These are phyloP conservation scores for Linderina pennispora DNA, from an alignment of 192 early-diverging fungal species.

Conservation along the genomic window DNA sequence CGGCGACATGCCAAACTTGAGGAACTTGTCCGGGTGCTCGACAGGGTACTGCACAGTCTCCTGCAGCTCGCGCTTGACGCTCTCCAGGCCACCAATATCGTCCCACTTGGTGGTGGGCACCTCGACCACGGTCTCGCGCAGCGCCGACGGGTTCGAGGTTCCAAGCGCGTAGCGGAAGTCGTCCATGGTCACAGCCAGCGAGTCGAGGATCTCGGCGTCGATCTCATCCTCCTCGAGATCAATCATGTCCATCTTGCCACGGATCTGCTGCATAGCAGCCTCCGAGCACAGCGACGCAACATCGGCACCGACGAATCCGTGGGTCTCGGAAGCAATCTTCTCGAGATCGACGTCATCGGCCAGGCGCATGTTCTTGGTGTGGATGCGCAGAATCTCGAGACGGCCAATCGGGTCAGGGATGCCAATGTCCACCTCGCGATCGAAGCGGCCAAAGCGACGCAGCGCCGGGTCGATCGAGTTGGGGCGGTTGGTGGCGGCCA, in stretches of 20 bases:
- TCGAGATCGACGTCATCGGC: conserved; percentile 96
- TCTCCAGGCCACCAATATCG: conserved; percentile 96
- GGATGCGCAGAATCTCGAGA: conserved; percentile 97
- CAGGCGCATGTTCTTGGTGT: conserved; percentile 99
- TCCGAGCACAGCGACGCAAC: conserved; percentile 96
- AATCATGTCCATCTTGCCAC: conserved; percentile 99
- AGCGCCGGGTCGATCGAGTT: conserved; percentile 98
- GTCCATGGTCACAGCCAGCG: conserved; percentile 93
- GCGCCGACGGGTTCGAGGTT: conserved; percentile 93
- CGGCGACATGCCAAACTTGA: conserved; percentile 94
- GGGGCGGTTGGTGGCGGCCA: conserved; percentile 98
- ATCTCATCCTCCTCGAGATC: conserved; percentile 98
- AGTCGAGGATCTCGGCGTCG: conserved; percentile 94
- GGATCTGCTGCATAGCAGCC: conserved; percentile 99
- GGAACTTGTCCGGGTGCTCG: conserved; percentile 98
- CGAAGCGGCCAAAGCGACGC: conserved; percentile 98
- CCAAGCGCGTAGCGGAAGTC: conserved; percentile 96
- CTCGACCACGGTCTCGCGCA: conserved; percentile 97
- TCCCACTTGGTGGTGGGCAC: conserved; percentile 92
- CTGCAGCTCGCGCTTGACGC: conserved; percentile 96
- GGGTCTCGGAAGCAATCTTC: conserved; percentile 94
- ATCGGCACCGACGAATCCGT: conserved; percentile 97
- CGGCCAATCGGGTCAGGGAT: conserved; percentile 98
- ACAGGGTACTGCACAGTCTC: conserved; percentile 99
- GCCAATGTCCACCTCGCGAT: conserved; percentile 98